Percentiles rank a stretch among this genome's conserved stretches.
These are phyloP conservation scores for Coniochaeta ligniaria DNA, from an alignment of 2,329 filamentous ascomycete genomes.

Conservation along the genomic window DNA sequence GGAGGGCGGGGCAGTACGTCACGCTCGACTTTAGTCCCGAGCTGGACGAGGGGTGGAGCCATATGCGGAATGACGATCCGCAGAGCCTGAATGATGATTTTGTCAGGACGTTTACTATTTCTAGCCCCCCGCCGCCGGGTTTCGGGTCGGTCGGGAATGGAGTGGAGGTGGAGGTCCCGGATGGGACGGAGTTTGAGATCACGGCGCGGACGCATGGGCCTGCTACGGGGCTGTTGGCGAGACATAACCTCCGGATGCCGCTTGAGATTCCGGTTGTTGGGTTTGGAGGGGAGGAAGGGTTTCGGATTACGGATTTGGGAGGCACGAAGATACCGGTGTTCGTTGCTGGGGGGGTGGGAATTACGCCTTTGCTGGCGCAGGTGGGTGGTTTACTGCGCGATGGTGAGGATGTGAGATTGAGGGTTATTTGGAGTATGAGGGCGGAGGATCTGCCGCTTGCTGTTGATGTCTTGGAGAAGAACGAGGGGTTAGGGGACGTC, in stretches of 20 bases:
- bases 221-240: slow-evolving; percentile 60
- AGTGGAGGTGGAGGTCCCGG: slow-evolving; percentile 15
- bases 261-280: slow-evolving; percentile 64
- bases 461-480: slow-evolving; percentile 45
- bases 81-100: slow-evolving; percentile 78
- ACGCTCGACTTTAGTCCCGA: slow-evolving; percentile 66
- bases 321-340: slow-evolving; percentile 43
- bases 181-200: slow-evolving; percentile 55
- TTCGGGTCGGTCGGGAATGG: slow-evolving; percentile 11
- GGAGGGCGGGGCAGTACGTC: slow-evolving; percentile 69
- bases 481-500: slow-evolving; percentile 40
- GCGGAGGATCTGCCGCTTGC: slow-evolving; percentile 56
- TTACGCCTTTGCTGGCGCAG: slow-evolving; percentile 73
- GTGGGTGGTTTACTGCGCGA: slow-evolving; percentile 36
- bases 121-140: slow-evolving; percentile 50
- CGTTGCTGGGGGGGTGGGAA: slow-evolving; percentile 73
- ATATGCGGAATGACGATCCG: slow-evolving; percentile 80
- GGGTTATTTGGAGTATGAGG: slow-evolving; percentile 62
- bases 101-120: slow-evolving; percentile 76
- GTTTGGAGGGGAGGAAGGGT: slow-evolving; percentile 57
- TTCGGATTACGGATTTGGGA: slow-evolving; percentile 23
- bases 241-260: slow-evolving; percentile 40
- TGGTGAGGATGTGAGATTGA: slow-evolving; percentile 30
- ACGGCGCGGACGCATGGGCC: slow-evolving; percentile 63
- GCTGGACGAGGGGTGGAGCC: slow-evolving; percentile 66